Percentiles rank a stretch among this genome's conserved stretches.
Conservation (phyloP, 1,284 basidiomycete genomes). For the Sanguinoderma infundibulare region DNA sequence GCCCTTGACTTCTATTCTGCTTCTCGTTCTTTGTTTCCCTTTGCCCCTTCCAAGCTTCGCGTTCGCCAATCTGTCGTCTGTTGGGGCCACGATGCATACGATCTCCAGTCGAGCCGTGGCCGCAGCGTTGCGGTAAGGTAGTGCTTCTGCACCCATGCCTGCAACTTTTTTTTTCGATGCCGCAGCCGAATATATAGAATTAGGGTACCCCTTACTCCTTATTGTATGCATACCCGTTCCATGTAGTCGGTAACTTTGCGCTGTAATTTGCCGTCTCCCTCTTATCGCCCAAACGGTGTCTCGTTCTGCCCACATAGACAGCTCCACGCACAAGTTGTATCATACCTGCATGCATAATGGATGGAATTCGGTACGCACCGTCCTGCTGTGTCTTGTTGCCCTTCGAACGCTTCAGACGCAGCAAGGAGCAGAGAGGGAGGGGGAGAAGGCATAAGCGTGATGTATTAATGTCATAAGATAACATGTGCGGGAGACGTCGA, state of each 20-base stretch:
- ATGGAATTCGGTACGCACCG: not conserved
- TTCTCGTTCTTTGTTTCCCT: no score
- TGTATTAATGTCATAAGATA: slow-evolving; percentile 41
- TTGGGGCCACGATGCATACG: no score
- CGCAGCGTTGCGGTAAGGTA: no score
- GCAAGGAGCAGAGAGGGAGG: not conserved
- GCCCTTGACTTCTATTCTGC: no score
- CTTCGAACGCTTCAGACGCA: not conserved
- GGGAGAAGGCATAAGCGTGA: slow-evolving; percentile 22
- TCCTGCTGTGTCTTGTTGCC: not conserved
- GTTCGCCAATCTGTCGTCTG: no score
- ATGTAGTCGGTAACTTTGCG: no score
- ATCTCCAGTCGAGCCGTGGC: no score
- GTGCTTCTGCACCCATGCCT: not conserved
- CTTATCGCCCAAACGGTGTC: no score
- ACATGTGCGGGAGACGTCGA: slow-evolving; percentile 34
- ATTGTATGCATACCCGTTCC: not conserved
- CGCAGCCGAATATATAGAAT: not conserved
- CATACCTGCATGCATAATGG: not conserved
- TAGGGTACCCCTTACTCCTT: not conserved
- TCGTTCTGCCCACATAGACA: no score
- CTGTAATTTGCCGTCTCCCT: no score
- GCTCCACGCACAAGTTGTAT: not conserved
- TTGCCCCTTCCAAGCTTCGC: no score
- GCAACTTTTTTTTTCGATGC: not conserved